Percentiles rank a stretch among this genome's conserved stretches.
phyloP scores from a whole-genome alignment of 108 stramenopile genomes.

The Chaetoceros muelleri region DNA sequence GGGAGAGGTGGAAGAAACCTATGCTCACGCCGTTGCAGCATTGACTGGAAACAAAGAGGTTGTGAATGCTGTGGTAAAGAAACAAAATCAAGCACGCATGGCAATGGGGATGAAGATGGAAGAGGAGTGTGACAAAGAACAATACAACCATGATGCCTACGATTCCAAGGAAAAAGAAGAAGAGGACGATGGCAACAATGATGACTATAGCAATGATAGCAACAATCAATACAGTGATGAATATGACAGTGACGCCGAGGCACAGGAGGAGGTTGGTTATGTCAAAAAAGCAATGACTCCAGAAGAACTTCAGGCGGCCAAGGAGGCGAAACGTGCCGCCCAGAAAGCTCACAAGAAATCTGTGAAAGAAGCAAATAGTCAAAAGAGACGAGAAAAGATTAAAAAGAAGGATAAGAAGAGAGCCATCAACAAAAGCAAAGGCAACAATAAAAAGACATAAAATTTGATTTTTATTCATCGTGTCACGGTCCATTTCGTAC shows the following conservation, averaged over 20 bases:
- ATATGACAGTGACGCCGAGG: constrained; percentile 21
- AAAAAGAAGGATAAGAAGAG: constrained; percentile 89
- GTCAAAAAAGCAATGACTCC: constrained; percentile 56
- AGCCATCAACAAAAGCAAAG: constrained; percentile 77
- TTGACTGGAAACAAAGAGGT: constrained; percentile 80
- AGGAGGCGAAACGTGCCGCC: constrained; percentile 37
- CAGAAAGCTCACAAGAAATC: constrained; percentile 76
- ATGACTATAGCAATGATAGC: constrained; percentile 8
- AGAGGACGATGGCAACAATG: constrained; percentile 17
- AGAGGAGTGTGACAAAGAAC: background rate
- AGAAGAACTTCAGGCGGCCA: constrained; percentile 54
- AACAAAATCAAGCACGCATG: constrained; percentile 16
- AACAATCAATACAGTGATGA: constrained; percentile 14
- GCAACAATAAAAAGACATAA: constrained; percentile 68
- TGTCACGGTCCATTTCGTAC: too few relatives aligned
- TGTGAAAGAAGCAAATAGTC: constrained; percentile 60
- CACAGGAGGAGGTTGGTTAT: constrained; percentile 21
- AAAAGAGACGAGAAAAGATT: constrained; percentile 72
- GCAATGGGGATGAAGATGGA: constrained; percentile 10
- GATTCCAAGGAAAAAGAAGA: constrained; percentile 22
- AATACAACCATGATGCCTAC: constrained; percentile 7
- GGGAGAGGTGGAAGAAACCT: constrained; percentile 83
- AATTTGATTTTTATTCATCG: too few relatives aligned
- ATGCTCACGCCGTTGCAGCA: constrained; percentile 77
- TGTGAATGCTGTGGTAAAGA: constrained; percentile 42